Percentiles rank a stretch among this genome's conserved stretches.
phyloP scores from a whole-genome alignment of 805 yeast genomes.

The Saccharomycopsis javanensis region DNA sequence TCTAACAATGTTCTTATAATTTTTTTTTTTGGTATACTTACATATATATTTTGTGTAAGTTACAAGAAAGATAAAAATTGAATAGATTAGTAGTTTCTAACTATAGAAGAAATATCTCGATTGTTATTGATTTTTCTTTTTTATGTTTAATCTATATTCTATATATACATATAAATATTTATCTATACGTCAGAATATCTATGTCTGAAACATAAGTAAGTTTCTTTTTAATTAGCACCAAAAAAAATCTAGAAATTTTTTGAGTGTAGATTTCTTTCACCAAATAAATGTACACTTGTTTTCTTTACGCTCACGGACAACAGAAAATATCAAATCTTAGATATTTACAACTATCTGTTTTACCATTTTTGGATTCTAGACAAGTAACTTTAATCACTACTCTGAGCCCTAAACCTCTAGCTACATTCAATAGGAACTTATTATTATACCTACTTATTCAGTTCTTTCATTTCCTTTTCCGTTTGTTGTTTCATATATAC shows the following conservation, averaged over 20 bases:
- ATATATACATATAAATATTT: no score
- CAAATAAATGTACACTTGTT: constrained; percentile 1
- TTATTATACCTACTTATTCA: not conserved
- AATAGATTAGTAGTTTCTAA: not conserved
- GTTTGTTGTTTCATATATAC: not conserved
- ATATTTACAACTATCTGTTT: not conserved
- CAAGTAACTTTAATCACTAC: no score
- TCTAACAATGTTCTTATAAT: not conserved
- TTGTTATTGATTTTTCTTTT: no score
- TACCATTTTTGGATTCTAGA: not conserved
- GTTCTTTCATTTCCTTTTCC: not conserved
- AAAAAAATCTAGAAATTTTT: not conserved
- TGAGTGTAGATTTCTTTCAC: not conserved
- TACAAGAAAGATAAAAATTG: not conserved
- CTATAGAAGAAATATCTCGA: not conserved
- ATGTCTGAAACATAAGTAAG: not conserved
- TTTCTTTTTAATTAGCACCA: not conserved
- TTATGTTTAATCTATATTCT: no score
- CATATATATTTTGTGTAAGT: not conserved
- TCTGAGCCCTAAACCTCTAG: not conserved
- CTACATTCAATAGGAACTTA: not conserved
- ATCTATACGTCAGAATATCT: no score
- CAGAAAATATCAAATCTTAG: not conserved
- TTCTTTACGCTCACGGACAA: not conserved
- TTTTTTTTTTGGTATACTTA: not conserved